Conservation (phyloP, 2,329 filamentous ascomycete species). For the Venturia effusa region DNA sequence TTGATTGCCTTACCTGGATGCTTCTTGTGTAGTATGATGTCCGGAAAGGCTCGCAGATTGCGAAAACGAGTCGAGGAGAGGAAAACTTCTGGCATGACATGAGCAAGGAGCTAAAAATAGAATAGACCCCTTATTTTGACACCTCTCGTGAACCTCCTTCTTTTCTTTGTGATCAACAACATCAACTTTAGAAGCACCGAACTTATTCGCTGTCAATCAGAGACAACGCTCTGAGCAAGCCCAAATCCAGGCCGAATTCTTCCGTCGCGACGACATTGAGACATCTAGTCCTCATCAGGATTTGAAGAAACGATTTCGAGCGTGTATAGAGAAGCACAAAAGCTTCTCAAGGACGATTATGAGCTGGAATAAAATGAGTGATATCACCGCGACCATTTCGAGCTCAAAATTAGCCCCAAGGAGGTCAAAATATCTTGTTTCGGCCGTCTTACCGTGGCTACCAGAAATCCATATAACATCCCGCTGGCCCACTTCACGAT, state of each 20-base stretch:
- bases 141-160: background rate
- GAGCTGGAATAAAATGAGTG: slow-evolving; percentile 7
- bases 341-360: background rate
- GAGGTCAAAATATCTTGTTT: slow-evolving; percentile 53
- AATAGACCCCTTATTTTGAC: background rate
- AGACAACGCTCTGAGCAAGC: no score
- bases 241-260: slow-evolving; percentile 39
- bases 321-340: background rate
- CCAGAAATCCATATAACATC: slow-evolving; percentile 53
- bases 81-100: background rate
- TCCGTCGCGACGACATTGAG: slow-evolving; percentile 59
- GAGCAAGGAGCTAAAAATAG: background rate
- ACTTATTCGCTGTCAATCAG: slow-evolving; percentile 18
- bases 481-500: slow-evolving; percentile 62
- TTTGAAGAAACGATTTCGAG: background rate
- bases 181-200: no score
- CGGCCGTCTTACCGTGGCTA: slow-evolving; percentile 48
- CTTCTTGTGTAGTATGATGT: background rate
- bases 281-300: slow-evolving; percentile 39
- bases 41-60: background rate
- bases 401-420: slow-evolving; percentile 48
- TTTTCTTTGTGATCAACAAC: no score
- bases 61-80: background rate
- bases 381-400: slow-evolving; percentile 57
- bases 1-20: background rate